Evolutionary conservation across 1,284 basidiomycete species (phyloP), one percentile per base, ranked within the genome.

Genomic region (Malassezia slooffiae): DNA sequence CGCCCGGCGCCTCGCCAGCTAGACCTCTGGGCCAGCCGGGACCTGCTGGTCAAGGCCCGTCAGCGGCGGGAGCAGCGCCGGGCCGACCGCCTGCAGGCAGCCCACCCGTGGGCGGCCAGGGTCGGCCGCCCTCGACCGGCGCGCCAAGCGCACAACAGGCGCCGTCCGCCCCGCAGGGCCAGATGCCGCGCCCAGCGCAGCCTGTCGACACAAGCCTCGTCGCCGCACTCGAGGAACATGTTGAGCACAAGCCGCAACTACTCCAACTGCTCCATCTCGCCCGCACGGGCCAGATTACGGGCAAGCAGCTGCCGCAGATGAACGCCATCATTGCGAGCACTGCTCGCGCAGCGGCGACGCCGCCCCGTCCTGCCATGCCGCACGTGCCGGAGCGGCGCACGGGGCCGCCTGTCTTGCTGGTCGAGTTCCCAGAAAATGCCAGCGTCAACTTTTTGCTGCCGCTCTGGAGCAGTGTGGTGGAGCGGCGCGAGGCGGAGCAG

Each of bases 381-480:
- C 38, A 15, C 34, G 31, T 5, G n/a, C 21, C 12, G 13, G 20
- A 19, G 26, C 37, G 3, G 26, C 19, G 11, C 12, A 38, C 13
- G 10, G 29, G 38, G 22, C 63, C 62, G n/a, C 66, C 66, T 1
- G 56, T 68, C 34, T 49, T 68, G 19, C 41, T 64, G 6, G 56
- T 68, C 26, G 66, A 68, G 41, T 68, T 64, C 45, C 57, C 60
- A n/a, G 66, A 68, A 37, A 63, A 64, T 29, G 57, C 62, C 13
- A 56, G 51, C 44, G 53, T 59, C 42, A 52, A 61, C 37, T 67
- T 65, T 46, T 50, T 63, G 22, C 52, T 68, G 5, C 66, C 66
- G 1, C 38, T 68, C 27, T 67, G 64, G 63, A 50, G 60, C 28
- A 47, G 48, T 41, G 42, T 55, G 12, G 54, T 62, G 10, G 60